Evolutionary conservation across 768 basidiomycete species (phyloP).

Genomic region (Megacollybia marginata): DNA sequence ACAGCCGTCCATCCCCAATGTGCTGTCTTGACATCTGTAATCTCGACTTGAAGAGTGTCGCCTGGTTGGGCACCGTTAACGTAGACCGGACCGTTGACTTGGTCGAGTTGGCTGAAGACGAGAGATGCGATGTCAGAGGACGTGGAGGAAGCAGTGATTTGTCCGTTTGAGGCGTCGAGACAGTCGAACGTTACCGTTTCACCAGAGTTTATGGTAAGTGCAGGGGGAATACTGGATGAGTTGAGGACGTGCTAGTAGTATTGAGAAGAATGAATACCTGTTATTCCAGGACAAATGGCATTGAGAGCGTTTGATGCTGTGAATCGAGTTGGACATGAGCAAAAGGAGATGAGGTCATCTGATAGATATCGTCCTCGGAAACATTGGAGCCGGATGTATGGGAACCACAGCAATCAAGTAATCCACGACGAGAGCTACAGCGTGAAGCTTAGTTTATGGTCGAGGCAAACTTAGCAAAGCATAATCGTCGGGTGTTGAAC

Average conservation of each 20-base stretch:
- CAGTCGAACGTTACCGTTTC: slow-evolving; percentile 52
- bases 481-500: too few species aligned
- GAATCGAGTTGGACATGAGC: slow-evolving; percentile 30
- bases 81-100: slow-evolving; percentile 55
- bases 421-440: too few species aligned
- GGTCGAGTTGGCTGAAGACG: slow-evolving; percentile 41
- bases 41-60: slow-evolving; percentile 54
- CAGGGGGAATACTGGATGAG: slow-evolving; percentile 39
- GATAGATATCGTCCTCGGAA: too few species aligned
- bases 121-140: slow-evolving; percentile 27
- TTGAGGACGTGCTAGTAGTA: neutral
- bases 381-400: too few species aligned
- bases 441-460: too few species aligned
- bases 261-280: slow-evolving; percentile 27
- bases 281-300: slow-evolving; percentile 56
- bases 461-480: too few species aligned
- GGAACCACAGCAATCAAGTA: too few species aligned
- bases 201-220: slow-evolving; percentile 42
- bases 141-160: slow-evolving; percentile 39
- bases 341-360: neutral
- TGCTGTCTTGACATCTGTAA: slow-evolving; percentile 43
- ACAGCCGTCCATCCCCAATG: slow-evolving; percentile 59
- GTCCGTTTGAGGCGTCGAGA: slow-evolving; percentile 57
- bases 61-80: slow-evolving; percentile 45
- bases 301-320: slow-evolving; percentile 44